Base-by-base conservation (phyloP, 169 alveolate species). In the Cryptosporidium meleagridis region DNA sequence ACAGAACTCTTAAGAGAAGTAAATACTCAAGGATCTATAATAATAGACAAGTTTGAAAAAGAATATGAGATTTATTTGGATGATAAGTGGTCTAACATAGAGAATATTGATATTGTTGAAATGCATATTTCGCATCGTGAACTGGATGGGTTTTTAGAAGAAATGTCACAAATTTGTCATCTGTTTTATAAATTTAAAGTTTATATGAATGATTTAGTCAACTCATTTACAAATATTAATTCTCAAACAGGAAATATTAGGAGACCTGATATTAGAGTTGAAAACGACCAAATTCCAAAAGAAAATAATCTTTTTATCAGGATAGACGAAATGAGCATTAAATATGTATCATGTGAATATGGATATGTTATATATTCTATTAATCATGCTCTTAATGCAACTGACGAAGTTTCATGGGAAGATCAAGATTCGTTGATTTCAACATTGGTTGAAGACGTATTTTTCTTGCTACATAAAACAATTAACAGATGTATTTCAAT, bases 291-390 rank as follows among this genome's bases (percentile, higher is more conserved):
- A 6, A 33, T 65, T 35, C 52, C 72, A 37, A 65, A 26, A 8
- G 0, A 37, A 65, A 65, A 33, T 65, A 37, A 65, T 14, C 45
- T 70, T 23, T 70, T 70, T 70, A 10, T 18, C 4, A 70, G 84
- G 39, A 80, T 80, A 41, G 69, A 80, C 26, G 68, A 61, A 44
- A 26, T 80, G 75, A 80, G 75, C 62, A 61, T 65, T 80, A 31
- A 44, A 62, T 80, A 80, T 65, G 89, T 80, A 31, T 65, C 89
- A 7, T 80, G 89, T 16, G 89, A 80, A 62, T 80, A 80, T 61
- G 89, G 80, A 18, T 80, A 80, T 39, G 26, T 80, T 26, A 7
- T 62, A 39, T 80, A 62, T 41, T 80, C 89, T 44, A 80, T 80
- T 37, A 48, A 62, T 35, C 89, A 80, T 26, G 89, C 89, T 1